phyloP scores from a whole-genome alignment of 495 filamentous ascomycete genomes.

The Pyrenula aspistea region DNA sequence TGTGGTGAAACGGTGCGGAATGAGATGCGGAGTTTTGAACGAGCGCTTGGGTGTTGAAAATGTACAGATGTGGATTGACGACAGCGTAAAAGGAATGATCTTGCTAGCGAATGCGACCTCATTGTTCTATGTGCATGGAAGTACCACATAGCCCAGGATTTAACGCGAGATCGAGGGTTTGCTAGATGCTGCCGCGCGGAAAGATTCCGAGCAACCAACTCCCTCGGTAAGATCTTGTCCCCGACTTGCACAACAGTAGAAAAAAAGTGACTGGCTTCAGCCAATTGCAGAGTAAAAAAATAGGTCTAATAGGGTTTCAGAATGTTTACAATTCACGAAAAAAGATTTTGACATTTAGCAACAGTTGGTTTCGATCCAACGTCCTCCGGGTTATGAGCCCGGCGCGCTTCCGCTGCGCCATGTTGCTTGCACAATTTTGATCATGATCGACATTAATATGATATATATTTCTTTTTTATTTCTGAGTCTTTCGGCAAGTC shows the following conservation, averaged over 20 bases:
- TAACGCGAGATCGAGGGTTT: too few species aligned
- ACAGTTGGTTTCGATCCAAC: neutral
- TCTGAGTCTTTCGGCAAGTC: too few species aligned
- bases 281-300: too few species aligned
- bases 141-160: neutral
- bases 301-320: too few species aligned
- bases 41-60: constrained; percentile 42
- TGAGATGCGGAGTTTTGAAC: neutral
- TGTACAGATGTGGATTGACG: constrained; percentile 56
- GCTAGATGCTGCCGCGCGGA: too few species aligned
- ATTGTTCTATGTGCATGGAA: constrained; percentile 1
- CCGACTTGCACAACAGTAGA: too few species aligned
- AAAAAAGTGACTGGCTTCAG: too few species aligned
- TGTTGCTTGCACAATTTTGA: constrained; percentile 6
- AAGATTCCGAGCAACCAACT: too few species aligned
- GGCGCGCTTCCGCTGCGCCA: constrained; percentile 18
- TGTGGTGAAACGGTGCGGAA: neutral
- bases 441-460: neutral
- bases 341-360: too few species aligned
- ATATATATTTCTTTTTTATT: constrained; percentile 1
- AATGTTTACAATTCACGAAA: too few species aligned
- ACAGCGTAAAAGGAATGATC: constrained; percentile 36
- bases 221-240: too few species aligned
- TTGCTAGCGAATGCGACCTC: neutral
- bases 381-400: constrained; percentile 39